A percentile compares a stretch with the other conserved stretches of the same genome.
Evolutionary conservation across 129 eudicot species (phyloP).

Genomic region (Lactuca sativa): DNA sequence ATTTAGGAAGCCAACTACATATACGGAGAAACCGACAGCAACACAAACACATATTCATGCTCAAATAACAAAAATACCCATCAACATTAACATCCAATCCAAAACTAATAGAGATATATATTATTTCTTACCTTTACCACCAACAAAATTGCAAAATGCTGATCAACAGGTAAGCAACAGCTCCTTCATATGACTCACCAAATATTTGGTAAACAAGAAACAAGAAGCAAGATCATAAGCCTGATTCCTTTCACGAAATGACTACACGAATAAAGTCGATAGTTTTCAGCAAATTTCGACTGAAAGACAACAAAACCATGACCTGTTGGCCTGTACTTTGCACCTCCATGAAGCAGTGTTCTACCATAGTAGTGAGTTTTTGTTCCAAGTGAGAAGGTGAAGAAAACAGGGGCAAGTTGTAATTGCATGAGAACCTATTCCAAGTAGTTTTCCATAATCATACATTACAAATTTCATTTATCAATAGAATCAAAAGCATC

Average conservation of each 20-base stretch:
- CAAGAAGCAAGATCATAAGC: constrained; percentile 81
- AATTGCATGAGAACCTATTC: constrained; percentile 87
- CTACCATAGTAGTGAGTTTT: constrained; percentile 92
- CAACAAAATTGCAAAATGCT: too few relatives aligned
- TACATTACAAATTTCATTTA: too few relatives aligned
- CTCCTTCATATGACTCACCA: constrained; percentile 71
- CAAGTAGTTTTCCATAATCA: too few relatives aligned
- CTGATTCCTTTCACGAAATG: constrained; percentile 96
- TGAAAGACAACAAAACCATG: constrained; percentile 97
- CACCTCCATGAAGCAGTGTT: constrained; percentile 94
- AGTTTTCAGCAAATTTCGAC: constrained; percentile 95
- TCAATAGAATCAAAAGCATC: too few relatives aligned
- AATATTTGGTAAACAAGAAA: constrained; percentile 85
- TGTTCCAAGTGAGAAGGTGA: constrained; percentile 90
- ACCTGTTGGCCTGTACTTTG: constrained; percentile 84
- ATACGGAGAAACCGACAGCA: too few relatives aligned
- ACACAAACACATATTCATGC: too few relatives aligned
- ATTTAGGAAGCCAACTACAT: too few relatives aligned
- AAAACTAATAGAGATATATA: too few relatives aligned
- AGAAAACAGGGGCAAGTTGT: constrained; percentile 89
- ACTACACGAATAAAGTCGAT: constrained; percentile 87
- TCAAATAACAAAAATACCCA: too few relatives aligned
- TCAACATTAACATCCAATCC: too few relatives aligned
- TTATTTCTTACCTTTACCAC: too few relatives aligned
- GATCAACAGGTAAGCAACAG: constrained; percentile 75